Evolutionary conservation across 176 grass and related monocot species (phyloP).

Genomic region (Triticum urartu): DNA sequence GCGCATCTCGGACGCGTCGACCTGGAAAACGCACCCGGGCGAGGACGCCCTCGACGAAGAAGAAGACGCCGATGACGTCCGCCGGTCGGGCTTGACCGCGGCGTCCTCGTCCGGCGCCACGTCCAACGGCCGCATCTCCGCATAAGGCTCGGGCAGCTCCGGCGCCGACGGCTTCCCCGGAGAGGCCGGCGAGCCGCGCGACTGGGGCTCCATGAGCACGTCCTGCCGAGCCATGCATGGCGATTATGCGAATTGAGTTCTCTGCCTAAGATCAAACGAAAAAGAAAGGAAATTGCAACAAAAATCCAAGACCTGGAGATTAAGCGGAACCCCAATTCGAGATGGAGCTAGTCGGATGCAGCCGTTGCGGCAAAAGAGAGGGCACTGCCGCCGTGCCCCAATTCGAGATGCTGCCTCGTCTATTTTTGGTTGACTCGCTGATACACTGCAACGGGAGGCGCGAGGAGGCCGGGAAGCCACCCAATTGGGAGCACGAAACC

Average conservation of each 20-base stretch:
- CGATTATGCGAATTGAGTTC: neutral
- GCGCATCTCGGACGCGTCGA: constrained; percentile 27
- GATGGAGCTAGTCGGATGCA: constrained; percentile 1
- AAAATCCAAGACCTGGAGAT: constrained; percentile 21
- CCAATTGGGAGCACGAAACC: neutral
- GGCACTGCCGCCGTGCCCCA: constrained; percentile 25
- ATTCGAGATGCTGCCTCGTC: neutral
- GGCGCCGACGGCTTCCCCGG: neutral
- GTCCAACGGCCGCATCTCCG: neutral
- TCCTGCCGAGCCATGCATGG: constrained; percentile 15
- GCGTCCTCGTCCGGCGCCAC: neutral
- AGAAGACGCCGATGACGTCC: constrained; percentile 23
- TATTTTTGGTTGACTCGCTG: constrained; percentile 49
- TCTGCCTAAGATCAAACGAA: neutral
- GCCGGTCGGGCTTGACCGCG: neutral
- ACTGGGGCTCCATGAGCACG: constrained; percentile 47
- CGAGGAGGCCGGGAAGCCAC: constrained; percentile 37
- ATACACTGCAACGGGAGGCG: neutral
- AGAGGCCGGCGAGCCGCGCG: constrained; percentile 22
- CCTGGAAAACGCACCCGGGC: constrained; percentile 16
- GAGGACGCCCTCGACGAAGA: constrained; percentile 10
- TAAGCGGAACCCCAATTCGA: constrained; percentile 37
- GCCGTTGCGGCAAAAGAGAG: constrained; percentile 38
- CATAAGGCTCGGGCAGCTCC: neutral
- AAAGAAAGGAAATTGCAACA: neutral